Percentiles rank a stretch among this genome's conserved stretches.
Conservation (phyloP, 2,329 filamentous ascomycete species). For the Fusarium caatingaense region DNA sequence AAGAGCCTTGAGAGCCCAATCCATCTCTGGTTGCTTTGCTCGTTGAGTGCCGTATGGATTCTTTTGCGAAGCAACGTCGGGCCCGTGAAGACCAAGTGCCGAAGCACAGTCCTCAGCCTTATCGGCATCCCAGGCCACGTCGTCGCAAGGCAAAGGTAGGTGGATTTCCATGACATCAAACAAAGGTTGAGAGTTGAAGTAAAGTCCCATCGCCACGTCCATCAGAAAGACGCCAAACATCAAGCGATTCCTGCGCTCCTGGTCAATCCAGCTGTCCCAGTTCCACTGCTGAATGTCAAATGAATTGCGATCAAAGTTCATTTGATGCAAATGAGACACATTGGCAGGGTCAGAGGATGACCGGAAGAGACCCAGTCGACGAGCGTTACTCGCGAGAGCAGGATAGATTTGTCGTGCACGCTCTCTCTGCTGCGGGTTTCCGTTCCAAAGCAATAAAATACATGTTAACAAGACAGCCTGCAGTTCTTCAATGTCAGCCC, state of each 20-base stretch:
- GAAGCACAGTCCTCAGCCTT: slow-evolving; percentile 69
- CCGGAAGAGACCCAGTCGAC: slow-evolving; percentile 66
- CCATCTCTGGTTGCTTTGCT: slow-evolving; percentile 72
- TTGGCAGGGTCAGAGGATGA: slow-evolving; percentile 61
- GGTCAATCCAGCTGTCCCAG: slow-evolving; percentile 76
- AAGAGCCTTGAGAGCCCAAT: slow-evolving; percentile 70
- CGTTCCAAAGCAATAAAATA: slow-evolving; percentile 75
- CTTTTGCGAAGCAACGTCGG: slow-evolving; percentile 61
- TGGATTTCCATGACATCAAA: slow-evolving; percentile 73
- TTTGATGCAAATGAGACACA: slow-evolving; percentile 71
- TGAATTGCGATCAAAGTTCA: slow-evolving; percentile 58
- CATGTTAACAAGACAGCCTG: slow-evolving; percentile 74
- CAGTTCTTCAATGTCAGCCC: slow-evolving; percentile 70
- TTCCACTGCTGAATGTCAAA: slow-evolving; percentile 67
- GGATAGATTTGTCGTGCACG: slow-evolving; percentile 70
- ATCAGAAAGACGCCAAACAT: slow-evolving; percentile 74
- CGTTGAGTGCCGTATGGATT: slow-evolving; percentile 73
- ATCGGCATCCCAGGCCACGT: slow-evolving; percentile 78
- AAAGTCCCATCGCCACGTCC: slow-evolving; percentile 74
- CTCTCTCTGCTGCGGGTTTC: slow-evolving; percentile 72
- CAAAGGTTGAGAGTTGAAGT: slow-evolving; percentile 74
- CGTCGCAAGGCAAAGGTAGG: slow-evolving; percentile 77
- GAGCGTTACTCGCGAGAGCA: slow-evolving; percentile 66
- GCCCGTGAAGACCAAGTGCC: slow-evolving; percentile 72
- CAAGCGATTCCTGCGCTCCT: slow-evolving; percentile 74